Evolutionary conservation across 1,284 basidiomycete genomes (phyloP).

Genomic region (Stygiomarasmius scandens): DNA sequence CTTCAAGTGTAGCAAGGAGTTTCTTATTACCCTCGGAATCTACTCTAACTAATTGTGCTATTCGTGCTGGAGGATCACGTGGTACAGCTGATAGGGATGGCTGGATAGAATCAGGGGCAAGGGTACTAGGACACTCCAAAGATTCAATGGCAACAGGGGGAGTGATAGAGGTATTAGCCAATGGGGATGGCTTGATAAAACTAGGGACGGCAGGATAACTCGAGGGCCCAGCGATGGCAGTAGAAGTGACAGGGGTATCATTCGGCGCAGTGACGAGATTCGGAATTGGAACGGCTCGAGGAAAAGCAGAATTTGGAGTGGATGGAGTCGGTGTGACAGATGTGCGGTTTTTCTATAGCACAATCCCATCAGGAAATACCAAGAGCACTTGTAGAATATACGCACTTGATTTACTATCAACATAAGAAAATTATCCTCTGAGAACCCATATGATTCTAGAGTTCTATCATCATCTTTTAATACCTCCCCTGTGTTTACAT

Average conservation of each 20-base stretch:
- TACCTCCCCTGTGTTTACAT: neutral
- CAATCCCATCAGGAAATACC: too few species aligned
- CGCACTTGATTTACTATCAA: neutral
- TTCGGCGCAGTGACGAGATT: too few species aligned
- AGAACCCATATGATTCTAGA: neutral
- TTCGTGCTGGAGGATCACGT: neutral
- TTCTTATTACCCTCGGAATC: neutral
- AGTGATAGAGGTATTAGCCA: too few species aligned
- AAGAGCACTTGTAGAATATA: neutral
- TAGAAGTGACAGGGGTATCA: too few species aligned
- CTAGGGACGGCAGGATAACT: too few species aligned
- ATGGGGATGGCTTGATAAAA: too few species aligned
- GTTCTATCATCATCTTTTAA: neutral
- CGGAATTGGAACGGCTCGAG: too few species aligned
- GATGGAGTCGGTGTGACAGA: too few species aligned
- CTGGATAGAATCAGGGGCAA: neutral
- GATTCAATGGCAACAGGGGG: neutral
- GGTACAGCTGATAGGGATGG: neutral
- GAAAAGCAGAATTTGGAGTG: too few species aligned
- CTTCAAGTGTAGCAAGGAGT: neutral
- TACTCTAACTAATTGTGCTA: neutral
- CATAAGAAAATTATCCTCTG: neutral
- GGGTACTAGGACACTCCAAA: neutral
- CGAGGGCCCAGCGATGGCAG: too few species aligned
- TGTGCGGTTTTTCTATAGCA: too few species aligned